Evolutionary conservation across 2,329 filamentous ascomycete species (phyloP), one percentile per base, ranked within the genome.

Genomic region (Curvularia hawaiiensis): DNA sequence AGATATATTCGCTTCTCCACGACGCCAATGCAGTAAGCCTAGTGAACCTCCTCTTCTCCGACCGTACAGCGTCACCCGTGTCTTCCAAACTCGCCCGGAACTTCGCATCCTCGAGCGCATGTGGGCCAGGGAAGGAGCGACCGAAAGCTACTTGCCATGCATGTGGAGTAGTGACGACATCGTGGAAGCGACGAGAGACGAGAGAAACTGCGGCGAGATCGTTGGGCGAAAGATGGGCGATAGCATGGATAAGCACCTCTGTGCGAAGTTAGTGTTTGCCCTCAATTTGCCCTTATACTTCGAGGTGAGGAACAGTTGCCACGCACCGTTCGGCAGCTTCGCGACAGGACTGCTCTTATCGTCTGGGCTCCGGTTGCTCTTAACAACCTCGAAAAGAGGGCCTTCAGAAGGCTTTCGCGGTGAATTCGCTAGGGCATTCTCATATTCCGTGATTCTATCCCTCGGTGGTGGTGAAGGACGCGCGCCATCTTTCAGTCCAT

Each of bases 1-100:
- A 79, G 47, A 98, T 89, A 70, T 98, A 99, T 76, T 99, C 95
- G 76, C 91, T 97, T 66, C 94, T 86, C 94, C 95, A 98, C 9
- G 93, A 95, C n/a, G 92, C 90, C 60, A 93, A 79, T 3, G 88
- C 83, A 10, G 91, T 96, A 53, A 99, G 83, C 43, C 93, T 87
- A 16, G 90, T 86, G 70, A 98, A 99, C 63, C 87, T 85, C 44
- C 92, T 90, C 66, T 86, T 85, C 70, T 95, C 90, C 1, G 90
- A 89, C 28, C 86, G 85, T 44, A 92, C 79, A 39, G 61, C 62
- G 20, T 78, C 74, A n/a, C 69, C 70, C 28, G 59, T 62, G 7
- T 71, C 66, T 50, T 76, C 72, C 9, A 68, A 53, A 75, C 76
- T 68, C 86, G 87, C 52, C 78, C 74, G 73, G 54, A 78, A 71